Evolutionary conservation across 2,329 filamentous ascomycete genomes (phyloP).

Genomic region (Fonsecaea erecta): DNA sequence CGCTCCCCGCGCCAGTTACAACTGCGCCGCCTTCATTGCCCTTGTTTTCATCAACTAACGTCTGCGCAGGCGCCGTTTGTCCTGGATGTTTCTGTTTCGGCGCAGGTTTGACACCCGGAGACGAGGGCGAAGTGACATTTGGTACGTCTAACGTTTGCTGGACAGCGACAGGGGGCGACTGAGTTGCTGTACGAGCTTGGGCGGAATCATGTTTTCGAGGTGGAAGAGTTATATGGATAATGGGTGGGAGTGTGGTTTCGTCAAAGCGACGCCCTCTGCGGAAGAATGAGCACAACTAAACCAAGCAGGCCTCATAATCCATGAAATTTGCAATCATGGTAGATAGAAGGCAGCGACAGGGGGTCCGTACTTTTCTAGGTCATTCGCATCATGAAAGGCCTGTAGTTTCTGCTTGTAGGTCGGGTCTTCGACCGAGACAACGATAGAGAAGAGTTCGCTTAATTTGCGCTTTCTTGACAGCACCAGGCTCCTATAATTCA

Average conservation of each 20-base stretch:
- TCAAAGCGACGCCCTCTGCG: conserved; percentile 62
- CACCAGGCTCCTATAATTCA: conserved; percentile 59
- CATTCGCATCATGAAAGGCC: conserved; percentile 62
- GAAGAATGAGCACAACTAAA: conserved; percentile 23
- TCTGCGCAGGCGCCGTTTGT: background rate
- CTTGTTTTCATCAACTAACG: background rate
- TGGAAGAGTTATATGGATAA: conserved; percentile 40
- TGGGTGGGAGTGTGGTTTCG: conserved; percentile 57
- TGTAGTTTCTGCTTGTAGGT: conserved; percentile 58
- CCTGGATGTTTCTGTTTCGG: conserved; percentile 8
- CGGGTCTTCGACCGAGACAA: conserved; percentile 58
- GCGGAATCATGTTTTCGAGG: conserved; percentile 38
- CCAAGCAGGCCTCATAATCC: conserved; percentile 18
- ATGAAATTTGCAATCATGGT: conserved; percentile 19
- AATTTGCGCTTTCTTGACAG: conserved; percentile 89
- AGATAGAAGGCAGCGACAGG: conserved; percentile 21
- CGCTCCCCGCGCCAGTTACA: background rate
- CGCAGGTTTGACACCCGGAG: conserved; percentile 7
- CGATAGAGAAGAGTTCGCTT: conserved; percentile 83
- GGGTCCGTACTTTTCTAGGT: conserved; percentile 59
- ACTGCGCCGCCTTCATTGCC: background rate
- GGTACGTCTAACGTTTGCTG: conserved; percentile 1
- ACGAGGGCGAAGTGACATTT: conserved; percentile 9
- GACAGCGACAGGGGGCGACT: conserved; percentile 2
- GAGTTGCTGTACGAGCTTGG: conserved; percentile 26